These are phyloP conservation scores for Silene coronaria DNA, from an alignment of 179 eudicot species.

Conservation along the genomic window DNA sequence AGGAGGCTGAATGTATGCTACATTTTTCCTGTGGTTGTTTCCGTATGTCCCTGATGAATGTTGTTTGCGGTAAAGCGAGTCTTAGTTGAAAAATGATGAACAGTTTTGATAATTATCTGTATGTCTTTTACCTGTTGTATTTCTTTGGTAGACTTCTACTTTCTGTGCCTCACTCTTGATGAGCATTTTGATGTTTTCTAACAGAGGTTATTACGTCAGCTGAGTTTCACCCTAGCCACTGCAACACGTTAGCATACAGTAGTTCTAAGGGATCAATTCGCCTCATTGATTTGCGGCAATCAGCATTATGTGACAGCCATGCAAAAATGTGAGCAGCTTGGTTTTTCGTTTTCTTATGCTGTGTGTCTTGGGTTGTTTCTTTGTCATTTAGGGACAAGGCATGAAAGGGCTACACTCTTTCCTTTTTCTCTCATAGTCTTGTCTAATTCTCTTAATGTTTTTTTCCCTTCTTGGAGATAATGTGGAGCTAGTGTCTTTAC, in stretches of 20 bases:
- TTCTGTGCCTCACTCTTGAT: background rate
- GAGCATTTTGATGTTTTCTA: background rate
- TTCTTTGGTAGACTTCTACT: slow-evolving; percentile 3
- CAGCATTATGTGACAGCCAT: slow-evolving; percentile 41
- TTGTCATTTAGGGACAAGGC: background rate
- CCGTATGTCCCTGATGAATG: background rate
- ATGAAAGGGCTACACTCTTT: background rate
- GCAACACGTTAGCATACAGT: slow-evolving; percentile 49
- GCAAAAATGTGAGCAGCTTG: slow-evolving; percentile 33
- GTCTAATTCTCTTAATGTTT: background rate
- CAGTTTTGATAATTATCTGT: background rate
- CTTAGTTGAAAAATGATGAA: background rate
- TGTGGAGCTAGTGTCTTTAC: background rate
- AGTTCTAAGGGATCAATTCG: slow-evolving; percentile 54
- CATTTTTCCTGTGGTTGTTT: background rate
- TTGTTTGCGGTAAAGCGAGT: background rate
- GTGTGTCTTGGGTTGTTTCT: background rate
- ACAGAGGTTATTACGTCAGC: slow-evolving; percentile 61
- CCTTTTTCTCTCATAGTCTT: background rate
- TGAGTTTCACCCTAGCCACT: slow-evolving; percentile 50
- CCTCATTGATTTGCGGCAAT: slow-evolving; percentile 43
- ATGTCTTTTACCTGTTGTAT: background rate
- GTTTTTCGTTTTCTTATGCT: background rate
- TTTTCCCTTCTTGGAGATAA: background rate
- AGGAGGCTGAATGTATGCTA: background rate